Conservation (phyloP, 2,329 filamentous ascomycete species). For the Sporothrix curviconia region DNA sequence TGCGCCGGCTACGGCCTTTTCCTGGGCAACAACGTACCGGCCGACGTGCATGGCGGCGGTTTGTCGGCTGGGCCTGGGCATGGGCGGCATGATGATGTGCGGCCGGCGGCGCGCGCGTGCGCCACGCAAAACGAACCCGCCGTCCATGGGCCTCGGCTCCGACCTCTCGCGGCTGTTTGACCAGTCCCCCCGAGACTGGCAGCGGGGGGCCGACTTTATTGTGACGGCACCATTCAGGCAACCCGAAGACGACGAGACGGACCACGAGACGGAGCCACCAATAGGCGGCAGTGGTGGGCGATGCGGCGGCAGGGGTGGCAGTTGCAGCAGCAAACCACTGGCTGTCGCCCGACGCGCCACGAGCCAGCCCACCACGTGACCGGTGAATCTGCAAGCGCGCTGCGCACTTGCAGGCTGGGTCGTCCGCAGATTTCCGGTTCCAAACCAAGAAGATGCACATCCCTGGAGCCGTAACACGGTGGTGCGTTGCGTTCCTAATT, state of each 20-base stretch:
- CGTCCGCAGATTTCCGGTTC: slow-evolving; percentile 90
- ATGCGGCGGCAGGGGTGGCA: background rate
- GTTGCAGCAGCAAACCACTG: slow-evolving; percentile 32
- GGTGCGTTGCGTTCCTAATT: slow-evolving; percentile 90
- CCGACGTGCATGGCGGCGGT: slow-evolving; percentile 33
- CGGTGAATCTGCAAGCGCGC: slow-evolving; percentile 86
- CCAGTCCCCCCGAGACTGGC: slow-evolving; percentile 70
- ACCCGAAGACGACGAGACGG: slow-evolving; percentile 56
- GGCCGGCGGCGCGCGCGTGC: slow-evolving; percentile 42
- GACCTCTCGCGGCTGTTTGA: slow-evolving; percentile 87
- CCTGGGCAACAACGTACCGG: slow-evolving; percentile 67
- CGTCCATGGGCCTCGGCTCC: slow-evolving; percentile 65
- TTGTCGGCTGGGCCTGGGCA: too few relatives aligned
- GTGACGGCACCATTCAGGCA: slow-evolving; percentile 83
- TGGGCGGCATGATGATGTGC: slow-evolving; percentile 39
- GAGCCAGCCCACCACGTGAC: slow-evolving; percentile 86
- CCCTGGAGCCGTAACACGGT: slow-evolving; percentile 89
- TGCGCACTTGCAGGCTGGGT: slow-evolving; percentile 95
- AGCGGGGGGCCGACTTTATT: slow-evolving; percentile 85
- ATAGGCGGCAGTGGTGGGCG: slow-evolving; percentile 30
- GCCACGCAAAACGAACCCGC: slow-evolving; percentile 42
- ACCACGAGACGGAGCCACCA: slow-evolving; percentile 44
- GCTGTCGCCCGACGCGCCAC: slow-evolving; percentile 57
- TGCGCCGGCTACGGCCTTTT: slow-evolving; percentile 88
- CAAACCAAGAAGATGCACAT: slow-evolving; percentile 98